Evolutionary conservation across 345 rosid species (phyloP), one percentile per base, ranked within the genome.

Genomic region (Clarkia xantiana): DNA sequence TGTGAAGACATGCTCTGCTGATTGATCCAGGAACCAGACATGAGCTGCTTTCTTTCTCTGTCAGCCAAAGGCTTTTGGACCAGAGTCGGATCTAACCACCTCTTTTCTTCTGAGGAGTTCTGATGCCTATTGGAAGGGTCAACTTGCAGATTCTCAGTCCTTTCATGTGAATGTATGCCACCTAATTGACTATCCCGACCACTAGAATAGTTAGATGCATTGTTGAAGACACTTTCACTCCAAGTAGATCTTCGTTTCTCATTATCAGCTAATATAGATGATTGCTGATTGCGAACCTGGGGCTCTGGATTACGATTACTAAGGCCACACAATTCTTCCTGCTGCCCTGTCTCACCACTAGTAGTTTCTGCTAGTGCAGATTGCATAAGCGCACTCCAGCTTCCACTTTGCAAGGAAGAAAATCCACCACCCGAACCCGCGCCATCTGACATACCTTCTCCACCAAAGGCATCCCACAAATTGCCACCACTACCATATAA

Each of bases 311-410:
- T 54, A 42, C 16, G 76, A 54, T 59, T 29, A 47, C 60, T 53
- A 57, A 64, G 51, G 51, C 78, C 71, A 71, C 66, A 63, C 84
- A 81, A 73, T 62, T 77, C 82, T 60, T 78, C 93, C 47, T 76
- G 79, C 47, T 41, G n/a, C 45, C 73, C 77, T 14, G 62, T 52
- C 45, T 79, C 82, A 50, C 63, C 70, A 39, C 67, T 73, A 42
- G 90, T 75, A 57, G 95, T 71, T 77, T 91, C 98, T 49, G 90
- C 94, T 17, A 91, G 83, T 62, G 96, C 98, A 61, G 98, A 86
- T 60, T 80, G 96, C 98, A 91, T 91, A 55, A 91, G 98, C 54
- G 98, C 96, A 75, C 98, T 86, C 98, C 96, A 91, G 59, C 94
- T 80, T 64, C 98, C 98, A 73, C 89, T 81, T 57, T 81, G 94